phyloP scores from a whole-genome alignment of 345 rosid species.

The Tarenaya hassleriana region DNA sequence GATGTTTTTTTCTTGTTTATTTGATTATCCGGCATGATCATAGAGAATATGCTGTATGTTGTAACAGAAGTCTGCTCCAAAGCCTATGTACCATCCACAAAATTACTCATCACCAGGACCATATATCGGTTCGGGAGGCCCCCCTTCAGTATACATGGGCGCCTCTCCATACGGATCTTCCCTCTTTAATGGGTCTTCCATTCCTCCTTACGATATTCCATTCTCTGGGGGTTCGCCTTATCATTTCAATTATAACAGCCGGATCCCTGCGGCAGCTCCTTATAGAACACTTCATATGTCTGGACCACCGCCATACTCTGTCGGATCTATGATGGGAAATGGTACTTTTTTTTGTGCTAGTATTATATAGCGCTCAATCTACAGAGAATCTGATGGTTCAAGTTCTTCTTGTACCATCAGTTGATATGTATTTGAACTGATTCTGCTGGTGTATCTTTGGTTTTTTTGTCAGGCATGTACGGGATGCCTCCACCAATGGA shows the following conservation, averaged over 20 bases:
- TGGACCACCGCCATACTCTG: constrained; percentile 76
- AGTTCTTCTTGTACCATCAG: background rate
- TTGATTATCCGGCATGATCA: constrained; percentile 4
- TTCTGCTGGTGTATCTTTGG: constrained; percentile 17
- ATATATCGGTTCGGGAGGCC: constrained; percentile 70
- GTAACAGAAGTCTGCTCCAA: constrained; percentile 73
- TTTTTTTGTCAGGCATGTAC: constrained; percentile 57
- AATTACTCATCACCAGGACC: constrained; percentile 64
- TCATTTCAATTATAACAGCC: constrained; percentile 68
- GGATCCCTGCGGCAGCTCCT: constrained; percentile 77
- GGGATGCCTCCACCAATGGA: constrained; percentile 88
- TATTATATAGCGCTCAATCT: constrained; percentile 1
- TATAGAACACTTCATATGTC: constrained; percentile 75
- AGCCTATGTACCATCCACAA: constrained; percentile 61
- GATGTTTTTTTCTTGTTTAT: background rate
- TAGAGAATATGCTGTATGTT: constrained; percentile 17
- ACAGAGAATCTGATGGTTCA: background rate
- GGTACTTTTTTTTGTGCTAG: too few relatives aligned
- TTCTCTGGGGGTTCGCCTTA: constrained; percentile 91
- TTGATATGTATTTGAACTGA: constrained; percentile 4
- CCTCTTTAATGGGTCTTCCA: constrained; percentile 64
- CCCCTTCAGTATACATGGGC: constrained; percentile 81
- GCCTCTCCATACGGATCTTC: constrained; percentile 92
- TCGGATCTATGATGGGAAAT: constrained; percentile 83
- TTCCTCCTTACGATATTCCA: constrained; percentile 84